phyloP scores from a whole-genome alignment of 176 grass and related monocot species.

The Raddia distichophylla region DNA sequence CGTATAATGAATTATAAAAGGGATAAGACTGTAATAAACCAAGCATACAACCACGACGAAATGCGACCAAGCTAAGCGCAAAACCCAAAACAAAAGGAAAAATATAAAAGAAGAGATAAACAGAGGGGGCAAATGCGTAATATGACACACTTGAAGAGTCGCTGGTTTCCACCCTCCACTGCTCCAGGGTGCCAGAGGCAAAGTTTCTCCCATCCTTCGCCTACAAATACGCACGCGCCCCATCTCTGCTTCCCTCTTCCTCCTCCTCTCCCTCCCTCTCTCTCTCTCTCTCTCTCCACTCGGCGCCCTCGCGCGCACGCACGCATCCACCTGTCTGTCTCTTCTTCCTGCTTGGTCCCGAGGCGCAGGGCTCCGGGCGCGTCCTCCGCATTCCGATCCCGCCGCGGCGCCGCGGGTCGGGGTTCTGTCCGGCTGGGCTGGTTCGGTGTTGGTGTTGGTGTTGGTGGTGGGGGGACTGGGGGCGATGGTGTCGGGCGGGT shows the following conservation, averaged over 20 bases:
- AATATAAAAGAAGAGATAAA: background rate
- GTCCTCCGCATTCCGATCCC: constrained; percentile 53
- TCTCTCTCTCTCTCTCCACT: background rate
- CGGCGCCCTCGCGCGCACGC: background rate
- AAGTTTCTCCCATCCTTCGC: constrained; percentile 42
- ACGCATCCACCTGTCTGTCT: constrained; percentile 30
- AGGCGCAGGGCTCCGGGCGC: constrained; percentile 38
- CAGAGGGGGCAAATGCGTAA: constrained; percentile 28
- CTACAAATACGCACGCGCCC: constrained; percentile 64
- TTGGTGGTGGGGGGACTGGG: no score
- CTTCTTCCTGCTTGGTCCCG: constrained; percentile 24
- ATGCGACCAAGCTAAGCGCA: no score
- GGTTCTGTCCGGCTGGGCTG: background rate
- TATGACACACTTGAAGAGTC: background rate
- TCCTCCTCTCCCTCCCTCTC: background rate
- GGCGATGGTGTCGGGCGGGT: constrained; percentile 56
- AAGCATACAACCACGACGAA: no score
- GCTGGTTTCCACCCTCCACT: background rate
- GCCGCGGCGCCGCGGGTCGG: background rate
- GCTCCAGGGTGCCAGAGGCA: constrained; percentile 29
- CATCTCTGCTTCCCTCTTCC: constrained; percentile 22
- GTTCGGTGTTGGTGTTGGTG: background rate
- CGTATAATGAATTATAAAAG: no score
- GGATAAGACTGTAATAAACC: no score
- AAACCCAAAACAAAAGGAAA: no score